Percentiles rank a stretch among this genome's conserved stretches.
phyloP scores from a whole-genome alignment of 1,139 yeast species.

The Diutina pseudorugosa region DNA sequence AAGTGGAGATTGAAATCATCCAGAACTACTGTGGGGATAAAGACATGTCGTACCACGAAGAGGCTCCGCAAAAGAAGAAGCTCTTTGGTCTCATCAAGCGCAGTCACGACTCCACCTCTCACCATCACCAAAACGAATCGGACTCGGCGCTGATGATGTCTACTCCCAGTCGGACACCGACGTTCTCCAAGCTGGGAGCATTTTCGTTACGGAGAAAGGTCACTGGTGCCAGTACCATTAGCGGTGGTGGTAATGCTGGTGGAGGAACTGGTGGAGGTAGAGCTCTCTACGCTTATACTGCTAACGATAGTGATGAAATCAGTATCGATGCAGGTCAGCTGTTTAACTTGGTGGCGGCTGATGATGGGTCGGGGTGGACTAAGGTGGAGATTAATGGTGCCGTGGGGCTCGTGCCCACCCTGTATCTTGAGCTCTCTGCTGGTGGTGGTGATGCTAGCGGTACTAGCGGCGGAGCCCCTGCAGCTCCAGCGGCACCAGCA shows the following conservation, averaged over 20 bases:
- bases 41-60: constrained; percentile 42
- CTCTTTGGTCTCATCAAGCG: constrained; percentile 38
- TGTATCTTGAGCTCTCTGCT: constrained; percentile 47
- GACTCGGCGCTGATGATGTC: not conserved
- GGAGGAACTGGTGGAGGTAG: constrained; percentile 8
- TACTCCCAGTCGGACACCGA: constrained; percentile 13
- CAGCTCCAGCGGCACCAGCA: not conserved
- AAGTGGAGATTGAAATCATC: constrained; percentile 84
- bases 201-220: not conserved
- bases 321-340: constrained; percentile 50
- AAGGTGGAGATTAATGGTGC: constrained; percentile 30
- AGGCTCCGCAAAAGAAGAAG: constrained; percentile 30
- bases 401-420: constrained; percentile 78
- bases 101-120: constrained; percentile 8
- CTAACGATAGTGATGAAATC: constrained; percentile 69
- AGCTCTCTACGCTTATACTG: constrained; percentile 58
- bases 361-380: constrained; percentile 96
- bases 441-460: constrained; percentile 1
- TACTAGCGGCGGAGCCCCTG: not conserved
- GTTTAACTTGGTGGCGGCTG: constrained; percentile 46
- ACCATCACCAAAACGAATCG: constrained; percentile 5
- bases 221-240: not conserved
- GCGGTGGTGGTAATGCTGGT: not conserved
- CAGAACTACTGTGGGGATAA: constrained; percentile 76
- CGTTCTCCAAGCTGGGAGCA: not conserved